Evolutionary conservation across 768 basidiomycete genomes (phyloP).

Genomic region (Lepiota venenata): DNA sequence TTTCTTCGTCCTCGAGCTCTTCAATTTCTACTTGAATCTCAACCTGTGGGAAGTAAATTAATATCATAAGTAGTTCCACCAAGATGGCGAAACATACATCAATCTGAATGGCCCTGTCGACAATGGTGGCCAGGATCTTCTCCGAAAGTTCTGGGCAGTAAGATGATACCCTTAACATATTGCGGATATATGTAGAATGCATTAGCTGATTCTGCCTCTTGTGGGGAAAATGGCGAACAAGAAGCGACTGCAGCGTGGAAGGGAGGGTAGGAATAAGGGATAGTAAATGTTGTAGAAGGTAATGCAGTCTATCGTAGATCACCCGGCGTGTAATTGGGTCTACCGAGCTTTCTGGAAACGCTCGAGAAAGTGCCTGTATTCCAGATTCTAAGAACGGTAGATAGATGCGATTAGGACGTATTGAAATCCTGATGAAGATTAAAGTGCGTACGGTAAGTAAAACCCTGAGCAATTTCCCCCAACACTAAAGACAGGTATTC

Average conservation of each 20-base stretch:
- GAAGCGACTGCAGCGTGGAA: slow-evolving; percentile 79
- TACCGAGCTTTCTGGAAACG: slow-evolving; percentile 60
- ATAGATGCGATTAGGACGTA: slow-evolving; percentile 7
- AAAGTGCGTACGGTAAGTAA: slow-evolving; percentile 77
- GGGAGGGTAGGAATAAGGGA: slow-evolving; percentile 90
- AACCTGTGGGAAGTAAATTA: slow-evolving; percentile 46
- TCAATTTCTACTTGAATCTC: slow-evolving; percentile 97
- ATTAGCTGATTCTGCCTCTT: slow-evolving; percentile 80
- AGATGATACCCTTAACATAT: slow-evolving; percentile 73
- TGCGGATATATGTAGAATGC: slow-evolving; percentile 89
- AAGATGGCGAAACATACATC: slow-evolving; percentile 60
- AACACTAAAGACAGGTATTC: slow-evolving; percentile 89
- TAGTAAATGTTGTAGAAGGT: slow-evolving; percentile 82
- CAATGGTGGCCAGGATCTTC: slow-evolving; percentile 78
- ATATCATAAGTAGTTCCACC: not conserved
- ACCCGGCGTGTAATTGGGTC: slow-evolving; percentile 74
- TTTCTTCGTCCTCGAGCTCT: slow-evolving; percentile 74
- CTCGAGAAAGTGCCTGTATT: slow-evolving; percentile 54
- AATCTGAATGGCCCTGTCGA: slow-evolving; percentile 94
- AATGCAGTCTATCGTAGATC: slow-evolving; percentile 85
- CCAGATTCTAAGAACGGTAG: slow-evolving; percentile 56
- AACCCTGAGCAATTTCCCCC: slow-evolving; percentile 75
- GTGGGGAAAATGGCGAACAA: slow-evolving; percentile 87
- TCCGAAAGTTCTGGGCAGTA: slow-evolving; percentile 90
- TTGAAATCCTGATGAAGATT: not conserved